phyloP scores from a whole-genome alignment of 345 rosid species.

The Raphanus sativus region DNA sequence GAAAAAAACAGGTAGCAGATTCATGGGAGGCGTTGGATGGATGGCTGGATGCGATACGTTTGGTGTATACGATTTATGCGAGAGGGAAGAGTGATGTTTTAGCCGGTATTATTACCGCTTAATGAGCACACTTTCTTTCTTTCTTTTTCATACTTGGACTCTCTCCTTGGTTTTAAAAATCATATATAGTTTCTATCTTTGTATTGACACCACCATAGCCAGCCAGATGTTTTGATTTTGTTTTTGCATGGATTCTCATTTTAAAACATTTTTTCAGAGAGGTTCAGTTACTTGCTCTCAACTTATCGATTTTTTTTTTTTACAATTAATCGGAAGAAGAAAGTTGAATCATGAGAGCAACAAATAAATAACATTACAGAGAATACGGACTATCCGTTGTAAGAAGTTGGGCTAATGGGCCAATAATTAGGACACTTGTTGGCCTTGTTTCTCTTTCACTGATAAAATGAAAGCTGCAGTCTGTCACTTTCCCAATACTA shows the following conservation, averaged over 20 bases:
- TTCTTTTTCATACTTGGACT: background rate
- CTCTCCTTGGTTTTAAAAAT: background rate
- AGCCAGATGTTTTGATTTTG: background rate
- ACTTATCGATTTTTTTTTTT: no score
- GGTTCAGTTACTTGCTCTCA: background rate
- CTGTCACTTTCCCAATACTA: constrained; percentile 20
- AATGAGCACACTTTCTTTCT: background rate
- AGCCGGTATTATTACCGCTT: constrained; percentile 85
- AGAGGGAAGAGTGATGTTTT: constrained; percentile 87
- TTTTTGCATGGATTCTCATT: background rate
- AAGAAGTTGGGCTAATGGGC: constrained; percentile 11
- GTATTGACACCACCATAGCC: constrained; percentile 16
- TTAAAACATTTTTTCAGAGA: background rate
- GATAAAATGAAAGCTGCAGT: background rate
- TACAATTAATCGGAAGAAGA: no score
- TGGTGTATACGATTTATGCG: constrained; percentile 87
- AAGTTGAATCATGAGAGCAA: no score
- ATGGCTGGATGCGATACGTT: constrained; percentile 93
- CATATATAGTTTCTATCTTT: background rate
- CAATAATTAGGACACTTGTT: background rate
- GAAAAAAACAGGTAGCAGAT: constrained; percentile 75
- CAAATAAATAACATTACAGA: no score
- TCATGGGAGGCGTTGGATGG: constrained; percentile 95
- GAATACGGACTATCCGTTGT: background rate
- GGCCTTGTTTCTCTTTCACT: background rate